phyloP scores from a whole-genome alignment of 331 rosid species.

The Stylosanthes scabra region DNA sequence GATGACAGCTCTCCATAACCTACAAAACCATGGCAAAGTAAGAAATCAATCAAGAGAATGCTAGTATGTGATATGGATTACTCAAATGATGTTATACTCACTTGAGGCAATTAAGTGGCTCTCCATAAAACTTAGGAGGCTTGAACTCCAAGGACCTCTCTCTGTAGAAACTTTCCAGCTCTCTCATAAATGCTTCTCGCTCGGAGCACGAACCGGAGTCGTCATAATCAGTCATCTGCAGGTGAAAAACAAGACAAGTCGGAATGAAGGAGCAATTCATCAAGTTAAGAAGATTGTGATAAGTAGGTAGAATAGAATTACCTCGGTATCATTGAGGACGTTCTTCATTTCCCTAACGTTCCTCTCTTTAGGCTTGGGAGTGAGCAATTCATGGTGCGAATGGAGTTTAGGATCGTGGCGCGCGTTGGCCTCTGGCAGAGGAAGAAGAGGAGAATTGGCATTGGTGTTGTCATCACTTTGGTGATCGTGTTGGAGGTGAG shows the following conservation, averaged over 20 bases:
- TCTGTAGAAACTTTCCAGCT: slow-evolving; percentile 68
- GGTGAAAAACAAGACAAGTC: neutral
- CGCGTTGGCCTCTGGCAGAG: slow-evolving; percentile 35
- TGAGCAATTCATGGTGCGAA: slow-evolving; percentile 35
- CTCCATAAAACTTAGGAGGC: slow-evolving; percentile 86
- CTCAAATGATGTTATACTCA: slow-evolving; percentile 41
- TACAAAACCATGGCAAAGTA: slow-evolving; percentile 42
- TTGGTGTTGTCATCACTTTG: slow-evolving; percentile 32
- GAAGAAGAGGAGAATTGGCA: slow-evolving; percentile 35
- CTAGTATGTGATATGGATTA: slow-evolving; percentile 11
- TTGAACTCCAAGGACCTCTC: slow-evolving; percentile 74
- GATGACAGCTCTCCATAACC: slow-evolving; percentile 92
- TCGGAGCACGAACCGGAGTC: slow-evolving; percentile 58
- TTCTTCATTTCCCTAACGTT: slow-evolving; percentile 48
- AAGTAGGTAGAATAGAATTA: neutral
- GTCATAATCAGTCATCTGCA: slow-evolving; percentile 62
- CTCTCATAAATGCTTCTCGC: slow-evolving; percentile 74
- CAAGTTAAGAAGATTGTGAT: too few species aligned
- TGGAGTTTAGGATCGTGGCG: slow-evolving; percentile 23
- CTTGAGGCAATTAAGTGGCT: slow-evolving; percentile 82
- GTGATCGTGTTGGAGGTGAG: slow-evolving; percentile 43
- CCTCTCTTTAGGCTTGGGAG: slow-evolving; percentile 51
- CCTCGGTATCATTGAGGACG: slow-evolving; percentile 56
- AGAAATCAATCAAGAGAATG: slow-evolving; percentile 26
- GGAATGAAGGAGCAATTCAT: too few species aligned